Evolutionary conservation across 1,284 basidiomycete genomes (phyloP).

Genomic region (Bondarzewia mesenterica): DNA sequence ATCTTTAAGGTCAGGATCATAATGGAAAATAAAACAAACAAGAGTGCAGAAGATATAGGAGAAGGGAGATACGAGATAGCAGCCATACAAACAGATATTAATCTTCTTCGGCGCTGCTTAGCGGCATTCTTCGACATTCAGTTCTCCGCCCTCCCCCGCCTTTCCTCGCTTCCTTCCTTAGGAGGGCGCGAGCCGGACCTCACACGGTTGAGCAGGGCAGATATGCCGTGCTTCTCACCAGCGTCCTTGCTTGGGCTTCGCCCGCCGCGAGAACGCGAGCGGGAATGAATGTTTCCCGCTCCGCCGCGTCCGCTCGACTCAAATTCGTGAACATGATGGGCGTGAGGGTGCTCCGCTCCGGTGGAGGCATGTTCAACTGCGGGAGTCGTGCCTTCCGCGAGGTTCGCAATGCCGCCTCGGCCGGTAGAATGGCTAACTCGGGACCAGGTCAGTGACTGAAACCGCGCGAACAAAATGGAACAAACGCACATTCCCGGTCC

Average conservation of each 20-base stretch:
- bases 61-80: too few relatives aligned
- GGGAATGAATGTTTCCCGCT: constrained; percentile 58
- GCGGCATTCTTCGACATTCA: neutral
- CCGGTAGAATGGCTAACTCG: constrained; percentile 54
- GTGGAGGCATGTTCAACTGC: constrained; percentile 33
- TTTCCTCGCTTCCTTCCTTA: neutral
- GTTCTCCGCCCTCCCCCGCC: neutral
- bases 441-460: neutral
- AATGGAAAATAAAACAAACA: neutral
- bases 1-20: too few relatives aligned
- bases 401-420: constrained; percentile 63
- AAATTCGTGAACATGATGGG: constrained; percentile 20
- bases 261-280: constrained; percentile 30
- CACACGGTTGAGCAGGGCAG: constrained; percentile 3
- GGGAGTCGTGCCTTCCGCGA: constrained; percentile 27
- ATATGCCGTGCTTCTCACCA: constrained; percentile 1
- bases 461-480: neutral
- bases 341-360: constrained; percentile 8
- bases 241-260: neutral
- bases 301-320: constrained; percentile 63
- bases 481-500: constrained; percentile 1
- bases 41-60: neutral
- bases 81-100: neutral
- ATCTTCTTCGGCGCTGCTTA: neutral
- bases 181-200: constrained; percentile 2